Base-by-base conservation (phyloP, 805 yeast species). In the Cyberlindnera americana region DNA sequence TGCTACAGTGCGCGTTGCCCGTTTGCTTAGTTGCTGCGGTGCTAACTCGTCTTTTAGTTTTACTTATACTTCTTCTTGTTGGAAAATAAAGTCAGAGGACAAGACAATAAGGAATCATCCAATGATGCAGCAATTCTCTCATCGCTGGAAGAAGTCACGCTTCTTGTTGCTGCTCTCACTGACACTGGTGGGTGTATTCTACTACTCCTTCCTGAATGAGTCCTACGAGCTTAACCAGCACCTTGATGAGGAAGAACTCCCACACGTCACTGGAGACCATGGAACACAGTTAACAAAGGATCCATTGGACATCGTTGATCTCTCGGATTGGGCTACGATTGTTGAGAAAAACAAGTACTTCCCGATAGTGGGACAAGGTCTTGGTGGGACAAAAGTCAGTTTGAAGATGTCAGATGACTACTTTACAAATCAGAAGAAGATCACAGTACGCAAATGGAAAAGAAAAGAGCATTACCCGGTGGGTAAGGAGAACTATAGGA, bases 291-390 rank as follows among this genome's bases (percentile, higher is more conserved):
- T 28, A 4, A 34, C 30, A 10, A 31, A 29, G 35, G 41, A 17
- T 25, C 43, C 27, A 14, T n/a, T 27, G 35, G 44, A 39, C 15
- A 6, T 34, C 11, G 12, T 33, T 17, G 45, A 37, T 25, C 40
- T 48, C 15, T 16, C 33, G 11, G 29, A 34, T 23, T 40, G 32
- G 41, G 38, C 12, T 23, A 43, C 30, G 54, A 21, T 38, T 43
- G 58, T 45, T 44, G 61, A 37, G 47, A 68, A 68, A 50, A 67
- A 67, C 46, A 61, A 54, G 46, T 68, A 60, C 45, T 67, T 61
- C 40, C 73, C 73, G 3, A 16, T 67, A 5, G 30, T 66, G 10
- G 50, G 57, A 18, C 35, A 46, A 4, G 58, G 54, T 10, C 29
- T 35, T 2, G 37, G 45, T 6, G 34, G 43, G 0, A 42, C 50